Evolutionary conservation across 2,329 filamentous ascomycete genomes (phyloP), one percentile per base, ranked within the genome.

Genomic region (Aspergillus sp.): DNA sequence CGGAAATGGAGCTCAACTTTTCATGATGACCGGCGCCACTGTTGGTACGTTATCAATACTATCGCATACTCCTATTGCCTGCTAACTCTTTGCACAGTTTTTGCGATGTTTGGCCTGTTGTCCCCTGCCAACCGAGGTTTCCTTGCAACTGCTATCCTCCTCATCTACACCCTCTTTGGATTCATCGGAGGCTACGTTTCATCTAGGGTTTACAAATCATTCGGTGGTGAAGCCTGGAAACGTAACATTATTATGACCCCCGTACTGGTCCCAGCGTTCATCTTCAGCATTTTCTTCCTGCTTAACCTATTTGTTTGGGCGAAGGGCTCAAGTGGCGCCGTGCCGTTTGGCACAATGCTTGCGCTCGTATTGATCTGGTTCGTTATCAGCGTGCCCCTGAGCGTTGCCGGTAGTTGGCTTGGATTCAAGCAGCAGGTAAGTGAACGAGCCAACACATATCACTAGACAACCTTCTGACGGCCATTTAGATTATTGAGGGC

Each of bases 231-330:
- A 64, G 84, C 88, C 61, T 99, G 95, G 95, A 98, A 96, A 80
- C 79, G 91, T 62, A 96, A 96, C 75, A 96, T 99, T 71, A 83
- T 86, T 45, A 82, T 95, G 68, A 99, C 96, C 0, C 95, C 95
- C 0, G 72, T 93, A 5, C 82, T 96, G 42, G 87, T 98, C 7
- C 95, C 95, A 0, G 89, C 86, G 42, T 85, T 96, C 59, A 91
- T 97, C 51, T 99, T 99, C 71, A 75, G 80, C 34, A 84, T 84
- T 41, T 99, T 98, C 80, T 98, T 99, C 84, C 82, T 97, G 44
- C 85, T 99, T 57, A 93, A 99, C 74, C 83, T 99, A 45, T 97
- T 99, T 80, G 86, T 99, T 42, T 98, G 95, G 92, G 91, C 90
- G 42, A 92, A 96, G 69, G 82, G 88, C 56, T 96, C 93, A 2